Percentiles rank a stretch among this genome's conserved stretches.
Conservation (phyloP, 164 flowering plant genomes). For the Buxus sempervirens region DNA sequence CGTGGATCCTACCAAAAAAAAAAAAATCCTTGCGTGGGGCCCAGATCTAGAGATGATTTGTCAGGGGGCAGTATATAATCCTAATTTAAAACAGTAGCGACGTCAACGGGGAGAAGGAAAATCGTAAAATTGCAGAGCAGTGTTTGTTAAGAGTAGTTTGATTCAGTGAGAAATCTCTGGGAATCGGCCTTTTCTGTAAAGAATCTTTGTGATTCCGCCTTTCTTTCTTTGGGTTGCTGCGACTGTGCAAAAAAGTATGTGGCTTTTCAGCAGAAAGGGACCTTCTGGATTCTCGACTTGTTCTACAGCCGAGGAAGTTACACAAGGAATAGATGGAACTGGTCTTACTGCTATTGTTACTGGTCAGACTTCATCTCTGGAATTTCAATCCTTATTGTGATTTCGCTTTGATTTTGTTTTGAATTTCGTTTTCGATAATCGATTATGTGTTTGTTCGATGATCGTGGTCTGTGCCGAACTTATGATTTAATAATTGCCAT, state of each 20-base stretch:
- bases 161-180: no score
- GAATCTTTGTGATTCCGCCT: background rate
- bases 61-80: no score
- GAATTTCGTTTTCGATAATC: background rate
- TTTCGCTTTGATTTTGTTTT: background rate
- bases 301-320: slow-evolving; percentile 35
- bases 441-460: background rate
- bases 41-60: no score
- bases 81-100: no score
- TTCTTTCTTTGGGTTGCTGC: background rate
- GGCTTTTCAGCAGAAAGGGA: background rate
- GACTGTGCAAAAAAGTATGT: background rate
- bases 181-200: background rate
- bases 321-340: slow-evolving; percentile 50
- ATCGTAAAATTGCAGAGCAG: no score
- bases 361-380: slow-evolving; percentile 23
- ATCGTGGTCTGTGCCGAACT: background rate
- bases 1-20: no score
- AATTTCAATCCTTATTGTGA: background rate
- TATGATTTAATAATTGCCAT: no score
- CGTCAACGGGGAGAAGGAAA: no score
- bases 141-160: no score
- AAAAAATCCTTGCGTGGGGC: no score
- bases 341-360: slow-evolving; percentile 60
- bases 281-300: slow-evolving; percentile 1